Base-by-base conservation (phyloP, 805 yeast species). In the Zygosaccharomyces kombuchaensis region DNA sequence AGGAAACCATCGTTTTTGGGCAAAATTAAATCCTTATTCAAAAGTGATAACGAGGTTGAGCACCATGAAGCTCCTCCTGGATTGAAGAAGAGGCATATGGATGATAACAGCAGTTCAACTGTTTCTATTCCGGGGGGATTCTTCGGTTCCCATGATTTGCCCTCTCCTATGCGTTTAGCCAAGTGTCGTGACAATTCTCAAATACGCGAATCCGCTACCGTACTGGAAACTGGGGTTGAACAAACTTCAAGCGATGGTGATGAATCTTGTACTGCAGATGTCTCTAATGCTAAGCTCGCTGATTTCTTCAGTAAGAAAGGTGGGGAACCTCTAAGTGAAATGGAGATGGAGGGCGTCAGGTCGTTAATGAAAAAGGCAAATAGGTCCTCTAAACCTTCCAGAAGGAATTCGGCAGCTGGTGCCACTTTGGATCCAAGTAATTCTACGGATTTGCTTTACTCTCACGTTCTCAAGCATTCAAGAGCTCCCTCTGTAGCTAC, bases 321-420 rank as follows among this genome's bases (percentile, higher is more conserved):
- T n/a, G 77, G 80, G 45, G 67, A 66, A n/a, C 88, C 91, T 4
- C 69, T 87, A 50, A 72, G 81, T 10, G 87, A 82, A 19, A 71
- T 86, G 35, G 96, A 87, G 61, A 75, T 81, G 56, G 91, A 84
- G 63, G 95, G 95, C n/a, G 91, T 87, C 0, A 60, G 82, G 50
- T 77, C 89, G 5, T 64, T 86, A 13, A 69, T 77, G 48, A 67
- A 69, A 14, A 75, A 72, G 34, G 44, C 58, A 14, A 51, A 35
- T 17, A 38, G 16, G 16, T 40, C 40, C 9, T 17, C 31, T 50
- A 51, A 22, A 32, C 46, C 16, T 12, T 22, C 46, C 7, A 40
- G 44, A 12, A 37, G 44, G 12, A 30, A 26, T 14, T 31, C 51
- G n/a, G 32, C 34, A 4, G 30, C 32, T 21, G 22, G 26, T 27